These are phyloP conservation scores for Fusarium caatingaense DNA, from an alignment of 2,329 filamentous ascomycete species.

Conservation along the genomic window DNA sequence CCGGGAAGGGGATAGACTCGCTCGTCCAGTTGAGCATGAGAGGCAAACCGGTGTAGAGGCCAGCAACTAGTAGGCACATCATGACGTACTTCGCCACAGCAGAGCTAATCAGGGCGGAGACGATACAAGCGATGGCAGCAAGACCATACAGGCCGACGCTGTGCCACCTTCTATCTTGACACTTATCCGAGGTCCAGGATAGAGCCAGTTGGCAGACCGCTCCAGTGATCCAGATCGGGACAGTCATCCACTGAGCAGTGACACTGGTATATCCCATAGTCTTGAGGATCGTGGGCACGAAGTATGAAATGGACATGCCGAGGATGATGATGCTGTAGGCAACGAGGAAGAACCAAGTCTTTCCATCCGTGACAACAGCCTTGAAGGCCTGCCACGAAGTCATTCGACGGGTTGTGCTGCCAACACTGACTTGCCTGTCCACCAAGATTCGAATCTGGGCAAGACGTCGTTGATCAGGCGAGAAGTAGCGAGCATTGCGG, in stretches of 20 bases:
- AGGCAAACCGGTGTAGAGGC: conserved; percentile 12
- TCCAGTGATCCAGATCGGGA: conserved; percentile 12
- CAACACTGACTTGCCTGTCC: conserved; percentile 9
- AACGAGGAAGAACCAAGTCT: conserved; percentile 59
- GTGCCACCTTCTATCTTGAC: conserved; percentile 6
- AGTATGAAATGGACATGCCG: conserved; percentile 63
- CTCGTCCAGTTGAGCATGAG: conserved; percentile 28
- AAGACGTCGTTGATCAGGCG: conserved; percentile 4
- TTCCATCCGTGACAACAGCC: conserved; percentile 14
- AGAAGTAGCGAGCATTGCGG: conserved; percentile 10
- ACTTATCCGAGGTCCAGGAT: conserved; percentile 20
- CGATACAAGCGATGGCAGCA: neutral
- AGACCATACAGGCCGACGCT: neutral
- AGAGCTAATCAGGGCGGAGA: neutral
- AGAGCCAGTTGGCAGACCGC: neutral
- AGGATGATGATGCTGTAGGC: conserved; percentile 56
- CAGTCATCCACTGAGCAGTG: conserved; percentile 49
- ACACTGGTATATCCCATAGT: conserved; percentile 58
- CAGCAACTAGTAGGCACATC: conserved; percentile 9
- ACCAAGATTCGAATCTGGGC: conserved; percentile 17
- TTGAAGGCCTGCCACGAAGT: conserved; percentile 22
- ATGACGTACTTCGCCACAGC: conserved; percentile 19
- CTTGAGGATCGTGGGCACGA: conserved; percentile 62
- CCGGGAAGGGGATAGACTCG: neutral
- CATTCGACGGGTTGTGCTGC: neutral